Evolutionary conservation across 257 asterid genomes (phyloP), one percentile per base, ranked within the genome.

Genomic region (Nicotiana paniculata): DNA sequence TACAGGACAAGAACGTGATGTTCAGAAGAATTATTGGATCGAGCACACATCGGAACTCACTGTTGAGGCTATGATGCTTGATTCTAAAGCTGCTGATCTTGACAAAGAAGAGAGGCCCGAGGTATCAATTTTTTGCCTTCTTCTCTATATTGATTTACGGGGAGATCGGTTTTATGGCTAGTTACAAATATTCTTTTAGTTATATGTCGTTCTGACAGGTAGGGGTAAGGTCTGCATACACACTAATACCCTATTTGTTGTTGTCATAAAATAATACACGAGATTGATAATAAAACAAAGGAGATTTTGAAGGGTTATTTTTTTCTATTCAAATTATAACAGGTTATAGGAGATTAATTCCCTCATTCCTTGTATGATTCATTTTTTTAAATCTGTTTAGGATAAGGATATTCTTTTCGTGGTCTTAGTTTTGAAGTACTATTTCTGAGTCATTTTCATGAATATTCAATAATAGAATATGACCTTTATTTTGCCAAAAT

Each of bases 31-130:
- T 69, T 96, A 94, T 87, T 96, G 99, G 99, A 66, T 88, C 17
- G 98, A 96, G 87, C 99, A 96, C 74, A 88, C 99, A 76, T 90
- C 70, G 7, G 89, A 92, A 77, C 93, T 93, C 11, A 91, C 93
- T 8, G 83, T 96, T 86, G 99, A 96, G 87, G 92, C 93, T 17
- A 96, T 93, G 99, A 96, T 96, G 99, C 98, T 94, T 83, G 99
- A 94, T 81, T 94, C 99, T 83, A 91, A 90, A 85, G 98, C 98
- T 5, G 89, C 94, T 82, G 98, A 93, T 88, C 98, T 96, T 48
- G 99, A 96, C 86, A 96, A 92, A 87, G 99, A 96, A 88, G 98
- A 94, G 86, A 91, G 97, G 90, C 97, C 97, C 48, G 99, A 96
- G 90, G 99, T 96, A 85, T 83, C 17, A 39, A 35, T 35, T 3